Evolutionary conservation across 768 basidiomycete genomes (phyloP).

Genomic region (Leccinum barrowsii): DNA sequence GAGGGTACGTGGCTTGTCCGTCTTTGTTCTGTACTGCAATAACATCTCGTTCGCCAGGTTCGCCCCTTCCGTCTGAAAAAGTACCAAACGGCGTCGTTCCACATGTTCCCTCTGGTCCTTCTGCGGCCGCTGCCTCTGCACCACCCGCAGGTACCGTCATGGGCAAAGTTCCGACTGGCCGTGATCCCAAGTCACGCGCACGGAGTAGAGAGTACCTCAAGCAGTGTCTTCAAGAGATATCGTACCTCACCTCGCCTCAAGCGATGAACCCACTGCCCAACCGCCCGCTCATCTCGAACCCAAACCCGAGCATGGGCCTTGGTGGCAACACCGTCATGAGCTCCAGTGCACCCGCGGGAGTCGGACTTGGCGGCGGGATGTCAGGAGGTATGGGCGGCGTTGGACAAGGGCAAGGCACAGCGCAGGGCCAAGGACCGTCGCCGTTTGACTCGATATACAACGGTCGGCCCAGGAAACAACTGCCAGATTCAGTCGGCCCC

Average conservation of each 20-base stretch:
- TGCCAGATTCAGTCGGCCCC: conserved; percentile 55
- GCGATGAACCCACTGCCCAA: conserved; percentile 96
- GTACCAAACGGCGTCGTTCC: conserved; percentile 58
- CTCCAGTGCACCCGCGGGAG: conserved; percentile 11
- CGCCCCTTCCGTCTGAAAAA: conserved; percentile 68
- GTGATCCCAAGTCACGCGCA: conserved; percentile 94
- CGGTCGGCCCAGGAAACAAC: conserved; percentile 75
- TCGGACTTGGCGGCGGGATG: conserved; percentile 11
- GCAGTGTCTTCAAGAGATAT: conserved; percentile 98
- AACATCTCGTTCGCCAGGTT: conserved; percentile 46
- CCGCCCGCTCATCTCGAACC: conserved; percentile 63
- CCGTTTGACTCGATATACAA: conserved; percentile 76
- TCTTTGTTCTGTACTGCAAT: background rate
- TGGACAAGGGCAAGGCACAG: conserved; percentile 16
- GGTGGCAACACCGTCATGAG: conserved; percentile 18
- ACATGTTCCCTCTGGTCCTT: conserved; percentile 54
- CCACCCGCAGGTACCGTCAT: conserved; percentile 42
- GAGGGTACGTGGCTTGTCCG: conserved; percentile 52
- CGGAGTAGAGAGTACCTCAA: conserved; percentile 96
- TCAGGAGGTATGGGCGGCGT: conserved; percentile 9
- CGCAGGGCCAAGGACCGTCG: conserved; percentile 30
- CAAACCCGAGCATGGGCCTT: conserved; percentile 30
- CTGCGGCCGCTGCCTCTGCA: conserved; percentile 17
- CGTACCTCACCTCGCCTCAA: conserved; percentile 94
- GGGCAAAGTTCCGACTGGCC: conserved; percentile 72